Evolutionary conservation across 371 early-diverging fungal genomes (phyloP), one percentile per base, ranked within the genome.

Genomic region (Mucor indicus): DNA sequence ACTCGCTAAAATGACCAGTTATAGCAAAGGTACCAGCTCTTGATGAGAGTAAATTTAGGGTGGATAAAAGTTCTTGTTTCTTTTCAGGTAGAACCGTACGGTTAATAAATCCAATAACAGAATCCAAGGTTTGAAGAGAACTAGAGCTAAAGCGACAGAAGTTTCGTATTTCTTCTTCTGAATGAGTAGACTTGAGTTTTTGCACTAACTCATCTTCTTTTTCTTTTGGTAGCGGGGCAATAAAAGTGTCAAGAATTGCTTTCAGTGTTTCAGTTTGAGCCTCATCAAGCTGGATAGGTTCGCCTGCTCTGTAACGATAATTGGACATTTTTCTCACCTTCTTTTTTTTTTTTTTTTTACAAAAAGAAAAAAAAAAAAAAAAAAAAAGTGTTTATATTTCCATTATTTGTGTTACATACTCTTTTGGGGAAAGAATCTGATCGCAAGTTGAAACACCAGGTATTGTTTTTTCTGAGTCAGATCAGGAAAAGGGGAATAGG

Each of bases 11-110:
- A 9, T 69, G 60, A 23, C 84, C 84, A 13, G 81, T 79, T 16
- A 87, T 50, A 4, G 76, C 71, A 42, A 77, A 66, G 1, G 81
- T 72, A 39, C 85, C 87, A 11, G 75, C 53, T 23, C 71, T 60
- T 10, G 59, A 65, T 29, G 68, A 59, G 2, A 75, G 55, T 12
- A 67, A 12, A 5, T 62, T 53, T 16, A 76, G 40, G 12, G 62
- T 39, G 38, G 59, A 27, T 13, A 37, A 22, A 5, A 78, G 44
- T 12, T 73, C 73, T 1, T 41, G 15, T 8, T 63, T 60, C 13
- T 75, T 75, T 11, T 66, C 67, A 16, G 60, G 53, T n/a, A 72
- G 44, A 3, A 70, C 44, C 6, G 66, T 57, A 25, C 60, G 62
- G 29, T 65, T 38, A 5, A 70, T n/a, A 36, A 66, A 66, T 0